Evolutionary conservation across 495 filamentous ascomycete species (phyloP), one percentile per base, ranked within the genome.

Genomic region (Trichodelitschia bisporula): DNA sequence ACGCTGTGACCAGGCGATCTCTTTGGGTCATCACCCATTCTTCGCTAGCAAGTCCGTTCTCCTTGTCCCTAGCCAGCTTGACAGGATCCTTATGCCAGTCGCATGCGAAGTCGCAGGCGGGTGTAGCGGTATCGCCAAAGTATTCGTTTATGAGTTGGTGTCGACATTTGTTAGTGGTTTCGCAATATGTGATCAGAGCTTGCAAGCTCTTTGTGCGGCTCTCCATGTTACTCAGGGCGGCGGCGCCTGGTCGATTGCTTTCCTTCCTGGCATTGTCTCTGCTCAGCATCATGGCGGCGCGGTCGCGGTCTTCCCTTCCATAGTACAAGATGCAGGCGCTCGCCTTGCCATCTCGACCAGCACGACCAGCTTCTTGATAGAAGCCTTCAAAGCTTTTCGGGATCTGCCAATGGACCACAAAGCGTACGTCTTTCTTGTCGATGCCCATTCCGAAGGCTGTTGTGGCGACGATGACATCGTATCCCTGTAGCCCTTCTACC

Each of bases 361-460:
- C 84, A 27, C 84, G 69, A 0, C 84, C 84, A 4, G 78, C 83
- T 59, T 95, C 84, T 51, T 95, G 84, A 37, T 92, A 92, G 37
- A 78, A 91, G 2, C 82, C 80, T 47, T 93, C 84, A 46, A 93
- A 91, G 18, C 70, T 79, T 42, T 84, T 86, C 8, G 82, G 77
- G 11, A 91, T 55, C 31, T 74, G 72, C 82, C 83, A 93, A 47
- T 95, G 84, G 2, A 89, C 64, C 2, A 95, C 79, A 41, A 92
- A 92, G 2, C 83, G 67, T 11, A 95, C 84, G 40, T 86, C 70
- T 18, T 83, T 65, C 49, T 91, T 92, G 43, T 93, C 82, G 40
- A 97, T 93, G 3, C 84, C 84, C 84, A 97, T 93, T 4, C 84
- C 84, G 37, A 93, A 93, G 0, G 84, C 84, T 2, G 79, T 93